Evolutionary conservation across 1,284 basidiomycete genomes (phyloP).

Genomic region (Pisolithus thermaeus): DNA sequence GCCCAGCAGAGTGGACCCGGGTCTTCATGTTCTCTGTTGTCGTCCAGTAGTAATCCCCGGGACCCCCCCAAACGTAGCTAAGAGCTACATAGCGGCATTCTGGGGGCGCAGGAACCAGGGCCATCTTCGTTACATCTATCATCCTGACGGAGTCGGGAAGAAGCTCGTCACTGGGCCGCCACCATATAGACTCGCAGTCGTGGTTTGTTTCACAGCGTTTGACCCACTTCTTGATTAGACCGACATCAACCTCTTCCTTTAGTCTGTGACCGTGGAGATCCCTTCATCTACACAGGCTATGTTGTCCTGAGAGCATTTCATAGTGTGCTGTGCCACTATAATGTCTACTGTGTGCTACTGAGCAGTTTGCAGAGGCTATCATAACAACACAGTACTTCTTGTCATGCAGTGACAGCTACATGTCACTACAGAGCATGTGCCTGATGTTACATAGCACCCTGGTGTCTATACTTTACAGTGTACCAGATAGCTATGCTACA

Average conservation of each 20-base stretch:
- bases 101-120: slow-evolving; percentile 1
- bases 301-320: too few species aligned
- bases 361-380: too few species aligned
- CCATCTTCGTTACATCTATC: slow-evolving; percentile 4
- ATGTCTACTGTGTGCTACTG: too few species aligned
- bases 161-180: background rate
- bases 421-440: too few species aligned
- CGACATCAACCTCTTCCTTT: slow-evolving; percentile 1
- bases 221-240: slow-evolving; percentile 4
- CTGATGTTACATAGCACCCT: too few species aligned
- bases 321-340: too few species aligned
- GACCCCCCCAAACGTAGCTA: slow-evolving; percentile 22
- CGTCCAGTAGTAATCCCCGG: slow-evolving; percentile 2
- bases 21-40: background rate
- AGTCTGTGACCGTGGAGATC: slow-evolving; percentile 3
- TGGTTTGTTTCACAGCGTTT: background rate
- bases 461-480: too few species aligned
- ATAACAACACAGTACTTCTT: too few species aligned
- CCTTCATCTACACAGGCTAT: too few species aligned
- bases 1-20: slow-evolving; percentile 3
- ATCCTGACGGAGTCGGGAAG: slow-evolving; percentile 1
- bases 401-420: too few species aligned
- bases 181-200: slow-evolving; percentile 1
- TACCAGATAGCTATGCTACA: too few species aligned
- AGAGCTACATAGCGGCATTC: slow-evolving; percentile 8